Percentiles rank a stretch among this genome's conserved stretches.
Conservation (phyloP, 1,139 yeast species). For the Sugiyamaella paludigena region DNA sequence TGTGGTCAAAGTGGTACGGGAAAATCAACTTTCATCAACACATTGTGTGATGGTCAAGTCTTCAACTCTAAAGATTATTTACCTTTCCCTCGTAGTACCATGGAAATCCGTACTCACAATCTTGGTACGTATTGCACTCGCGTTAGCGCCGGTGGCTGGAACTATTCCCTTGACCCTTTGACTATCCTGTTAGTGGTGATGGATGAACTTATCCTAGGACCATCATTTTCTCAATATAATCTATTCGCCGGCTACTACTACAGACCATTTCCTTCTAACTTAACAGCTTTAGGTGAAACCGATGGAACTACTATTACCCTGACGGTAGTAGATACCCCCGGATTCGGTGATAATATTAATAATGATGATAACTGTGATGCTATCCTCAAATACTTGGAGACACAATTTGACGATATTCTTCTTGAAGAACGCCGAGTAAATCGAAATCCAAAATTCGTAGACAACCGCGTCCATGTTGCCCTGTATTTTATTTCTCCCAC, state of each 20-base stretch:
- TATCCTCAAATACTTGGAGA: constrained; percentile 73
- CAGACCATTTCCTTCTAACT: too few species aligned
- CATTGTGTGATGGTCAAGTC: constrained; percentile 70
- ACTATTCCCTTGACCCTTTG: too few species aligned
- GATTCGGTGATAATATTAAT: constrained; percentile 72
- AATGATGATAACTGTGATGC: constrained; percentile 59
- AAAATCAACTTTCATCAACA: constrained; percentile 77
- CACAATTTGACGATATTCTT: constrained; percentile 87
- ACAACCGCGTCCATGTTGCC: constrained; percentile 71
- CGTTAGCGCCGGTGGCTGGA: too few species aligned
- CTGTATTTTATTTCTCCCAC: constrained; percentile 70
- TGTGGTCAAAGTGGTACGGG: constrained; percentile 80
- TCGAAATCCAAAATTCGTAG: constrained; percentile 74
- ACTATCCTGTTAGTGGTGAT: too few species aligned
- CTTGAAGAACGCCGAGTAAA: constrained; percentile 89
- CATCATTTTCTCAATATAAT: too few species aligned
- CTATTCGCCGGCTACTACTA: too few species aligned
- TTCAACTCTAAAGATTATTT: constrained; percentile 40
- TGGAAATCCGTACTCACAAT: constrained; percentile 23
- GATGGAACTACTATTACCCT: constrained; percentile 66
- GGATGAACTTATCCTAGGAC: too few species aligned
- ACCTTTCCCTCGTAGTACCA: constrained; percentile 21
- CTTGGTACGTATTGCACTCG: constrained; percentile 5
- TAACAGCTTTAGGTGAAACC: constrained; percentile 31
- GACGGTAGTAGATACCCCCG: constrained; percentile 69